These are phyloP conservation scores for Podospora conica DNA, from an alignment of 495 filamentous ascomycete genomes.

Conservation along the genomic window DNA sequence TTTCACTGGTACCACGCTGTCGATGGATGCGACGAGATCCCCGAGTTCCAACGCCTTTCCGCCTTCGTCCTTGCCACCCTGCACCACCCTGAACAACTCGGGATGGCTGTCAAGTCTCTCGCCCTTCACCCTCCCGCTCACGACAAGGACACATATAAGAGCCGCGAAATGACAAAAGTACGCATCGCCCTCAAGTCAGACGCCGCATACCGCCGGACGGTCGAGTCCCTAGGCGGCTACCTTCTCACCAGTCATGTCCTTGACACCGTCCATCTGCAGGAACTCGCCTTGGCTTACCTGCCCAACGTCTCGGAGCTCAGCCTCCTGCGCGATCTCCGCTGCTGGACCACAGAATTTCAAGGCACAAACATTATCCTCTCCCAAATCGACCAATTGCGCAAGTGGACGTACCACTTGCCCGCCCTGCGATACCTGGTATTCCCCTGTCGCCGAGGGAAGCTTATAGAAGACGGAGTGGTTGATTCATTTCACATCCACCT, in stretches of 20 bases:
- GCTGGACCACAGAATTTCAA: neutral
- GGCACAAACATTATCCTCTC: too few relatives aligned
- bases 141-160: neutral
- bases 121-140: neutral
- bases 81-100: neutral
- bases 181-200: neutral
- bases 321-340: neutral
- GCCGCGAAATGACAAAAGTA: too few relatives aligned
- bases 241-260: neutral
- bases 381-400: too few relatives aligned
- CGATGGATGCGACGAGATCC: neutral
- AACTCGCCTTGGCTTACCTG: neutral
- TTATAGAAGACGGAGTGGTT: too few relatives aligned
- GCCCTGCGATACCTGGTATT: neutral
- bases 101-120: neutral
- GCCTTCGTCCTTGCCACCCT: neutral
- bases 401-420: neutral
- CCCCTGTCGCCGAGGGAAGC: neutral
- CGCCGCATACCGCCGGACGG: neutral
- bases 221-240: neutral
- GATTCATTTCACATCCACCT: neutral
- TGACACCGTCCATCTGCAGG: neutral
- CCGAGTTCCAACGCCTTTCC: neutral
- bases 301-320: neutral
- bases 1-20: neutral